A percentile compares a stretch with the other conserved stretches of the same genome.
phyloP scores from a whole-genome alignment of 768 basidiomycete species.

The Epithele typhae region DNA sequence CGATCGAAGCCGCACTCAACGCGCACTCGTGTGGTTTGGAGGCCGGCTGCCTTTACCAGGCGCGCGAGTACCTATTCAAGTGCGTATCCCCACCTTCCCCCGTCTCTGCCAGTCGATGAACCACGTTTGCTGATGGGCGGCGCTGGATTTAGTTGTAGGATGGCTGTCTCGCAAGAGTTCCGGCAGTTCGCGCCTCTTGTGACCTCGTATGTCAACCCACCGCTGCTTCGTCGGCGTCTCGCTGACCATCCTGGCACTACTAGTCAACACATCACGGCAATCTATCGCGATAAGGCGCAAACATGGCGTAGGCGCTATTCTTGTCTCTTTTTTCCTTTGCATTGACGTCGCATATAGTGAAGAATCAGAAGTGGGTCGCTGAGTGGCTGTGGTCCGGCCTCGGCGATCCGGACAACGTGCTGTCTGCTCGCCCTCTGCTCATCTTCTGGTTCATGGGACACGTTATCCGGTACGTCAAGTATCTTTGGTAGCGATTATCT shows the following conservation, averaged over 20 bases:
- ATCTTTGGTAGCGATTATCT: neutral
- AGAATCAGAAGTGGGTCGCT: constrained; percentile 53
- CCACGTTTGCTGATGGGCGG: too few relatives aligned
- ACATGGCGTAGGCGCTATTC: constrained; percentile 19
- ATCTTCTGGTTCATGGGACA: constrained; percentile 74
- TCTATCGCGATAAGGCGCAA: constrained; percentile 20
- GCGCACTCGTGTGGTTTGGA: constrained; percentile 63
- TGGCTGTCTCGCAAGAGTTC: constrained; percentile 67
- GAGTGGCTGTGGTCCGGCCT: constrained; percentile 55
- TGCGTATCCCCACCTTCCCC: too few relatives aligned
- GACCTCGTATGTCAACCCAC: constrained; percentile 37
- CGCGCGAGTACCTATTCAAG: constrained; percentile 75
- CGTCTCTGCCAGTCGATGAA: too few relatives aligned
- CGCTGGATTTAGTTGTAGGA: constrained; percentile 46
- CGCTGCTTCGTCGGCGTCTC: constrained; percentile 1
- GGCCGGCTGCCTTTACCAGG: constrained; percentile 59
- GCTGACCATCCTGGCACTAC: neutral
- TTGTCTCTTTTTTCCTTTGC: neutral
- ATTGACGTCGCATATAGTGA: constrained; percentile 35
- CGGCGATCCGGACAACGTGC: constrained; percentile 42
- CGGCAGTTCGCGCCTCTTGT: constrained; percentile 57
- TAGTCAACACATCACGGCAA: constrained; percentile 14
- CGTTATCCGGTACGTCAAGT: constrained; percentile 43
- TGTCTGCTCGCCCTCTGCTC: constrained; percentile 59
- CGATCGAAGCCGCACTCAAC: constrained; percentile 56